Percentiles rank a stretch among this genome's conserved stretches.
phyloP scores from a whole-genome alignment of 176 grass and related monocot genomes.

The Oryza glumipatula region DNA sequence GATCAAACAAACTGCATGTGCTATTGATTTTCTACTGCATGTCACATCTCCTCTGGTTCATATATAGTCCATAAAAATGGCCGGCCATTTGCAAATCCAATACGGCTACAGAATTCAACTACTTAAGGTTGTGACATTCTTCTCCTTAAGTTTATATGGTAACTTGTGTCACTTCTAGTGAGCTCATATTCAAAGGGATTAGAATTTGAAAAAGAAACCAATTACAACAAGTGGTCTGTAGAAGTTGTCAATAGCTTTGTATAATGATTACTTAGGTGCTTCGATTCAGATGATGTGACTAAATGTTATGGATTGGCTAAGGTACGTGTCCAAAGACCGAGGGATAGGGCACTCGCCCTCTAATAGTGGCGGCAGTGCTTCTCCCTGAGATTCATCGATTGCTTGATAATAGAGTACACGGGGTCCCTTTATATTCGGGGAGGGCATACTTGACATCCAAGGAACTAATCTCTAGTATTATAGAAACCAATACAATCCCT shows the following conservation, averaged over 20 bases:
- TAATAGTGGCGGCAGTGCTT: no score
- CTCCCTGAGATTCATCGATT: no score
- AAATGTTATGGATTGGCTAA: background rate
- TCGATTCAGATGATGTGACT: background rate
- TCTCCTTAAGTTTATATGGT: background rate
- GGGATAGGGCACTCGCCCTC: no score
- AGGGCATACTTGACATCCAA: no score
- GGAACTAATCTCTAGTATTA: no score
- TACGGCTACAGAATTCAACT: background rate
- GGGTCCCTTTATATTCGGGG: no score
- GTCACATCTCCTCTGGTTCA: conserved; percentile 10
- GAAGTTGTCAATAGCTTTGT: background rate
- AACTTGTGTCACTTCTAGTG: background rate
- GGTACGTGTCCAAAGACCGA: no score
- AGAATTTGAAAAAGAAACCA: background rate
- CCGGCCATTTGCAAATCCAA: background rate
- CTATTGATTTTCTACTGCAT: conserved; percentile 14
- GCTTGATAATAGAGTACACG: no score
- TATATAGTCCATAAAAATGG: conserved; percentile 16
- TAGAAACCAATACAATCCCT: no score
- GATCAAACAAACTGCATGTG: background rate
- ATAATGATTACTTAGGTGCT: background rate
- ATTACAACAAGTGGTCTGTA: background rate
- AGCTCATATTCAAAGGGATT: background rate
- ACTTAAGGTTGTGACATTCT: conserved; percentile 1